Conservation (phyloP, 2,329 filamentous ascomycete genomes). For the Lecanoromycetidae sp. region DNA sequence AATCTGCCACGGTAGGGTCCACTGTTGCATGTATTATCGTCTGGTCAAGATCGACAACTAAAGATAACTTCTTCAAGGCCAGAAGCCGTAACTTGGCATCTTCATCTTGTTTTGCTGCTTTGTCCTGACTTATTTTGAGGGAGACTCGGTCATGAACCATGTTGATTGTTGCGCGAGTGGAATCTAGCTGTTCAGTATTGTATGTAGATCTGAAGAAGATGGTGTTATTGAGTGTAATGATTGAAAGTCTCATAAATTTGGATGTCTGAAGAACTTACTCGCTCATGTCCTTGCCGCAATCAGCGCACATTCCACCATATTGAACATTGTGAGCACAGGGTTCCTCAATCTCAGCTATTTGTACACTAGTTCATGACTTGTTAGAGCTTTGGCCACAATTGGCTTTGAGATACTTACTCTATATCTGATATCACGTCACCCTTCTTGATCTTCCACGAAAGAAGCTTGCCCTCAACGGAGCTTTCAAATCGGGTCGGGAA, state of each 20-base stretch:
- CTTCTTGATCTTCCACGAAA: slow-evolving; percentile 57
- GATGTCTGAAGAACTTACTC: slow-evolving; percentile 37
- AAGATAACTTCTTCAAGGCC: slow-evolving; percentile 67
- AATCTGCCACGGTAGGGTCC: slow-evolving; percentile 90
- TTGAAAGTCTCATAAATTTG: too few species aligned
- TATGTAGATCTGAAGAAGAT: slow-evolving; percentile 34
- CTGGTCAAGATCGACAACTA: slow-evolving; percentile 95
- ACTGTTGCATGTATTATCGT: slow-evolving; percentile 98
- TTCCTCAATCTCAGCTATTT: slow-evolving; percentile 70
- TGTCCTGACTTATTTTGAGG: slow-evolving; percentile 69
- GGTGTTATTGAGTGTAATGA: too few species aligned
- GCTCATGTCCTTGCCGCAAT: slow-evolving; percentile 95
- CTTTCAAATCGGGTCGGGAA: slow-evolving; percentile 73
- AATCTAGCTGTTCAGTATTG: slow-evolving; percentile 66
- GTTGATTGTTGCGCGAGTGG: slow-evolving; percentile 79
- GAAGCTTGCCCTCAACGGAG: slow-evolving; percentile 67
- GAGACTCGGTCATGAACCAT: slow-evolving; percentile 87
- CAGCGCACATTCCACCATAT: slow-evolving; percentile 77
- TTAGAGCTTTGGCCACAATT: slow-evolving; percentile 17
- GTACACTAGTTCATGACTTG: slow-evolving; percentile 30
- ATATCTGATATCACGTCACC: slow-evolving; percentile 24
- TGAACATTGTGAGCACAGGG: slow-evolving; percentile 84
- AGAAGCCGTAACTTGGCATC: slow-evolving; percentile 76
- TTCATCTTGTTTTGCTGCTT: slow-evolving; percentile 71
- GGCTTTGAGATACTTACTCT: slow-evolving; percentile 33